Evolutionary conservation across 805 yeast species (phyloP).

Genomic region (Metschnikowia henanensis): DNA sequence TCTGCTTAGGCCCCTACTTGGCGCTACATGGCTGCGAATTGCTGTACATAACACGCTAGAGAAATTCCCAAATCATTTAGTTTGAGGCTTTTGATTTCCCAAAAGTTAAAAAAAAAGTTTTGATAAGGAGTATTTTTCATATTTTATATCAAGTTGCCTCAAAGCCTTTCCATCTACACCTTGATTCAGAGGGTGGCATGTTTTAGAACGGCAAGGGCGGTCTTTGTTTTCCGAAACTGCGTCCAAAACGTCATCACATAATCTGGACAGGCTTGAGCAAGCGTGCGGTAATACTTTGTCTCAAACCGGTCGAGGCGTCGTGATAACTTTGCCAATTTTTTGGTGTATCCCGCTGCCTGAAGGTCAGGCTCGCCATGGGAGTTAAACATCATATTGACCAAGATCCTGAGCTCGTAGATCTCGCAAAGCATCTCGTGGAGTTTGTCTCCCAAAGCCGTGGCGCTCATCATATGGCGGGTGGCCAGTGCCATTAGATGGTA

Average conservation of each 20-base stretch:
- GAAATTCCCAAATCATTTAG: no score
- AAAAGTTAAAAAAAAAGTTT: no score
- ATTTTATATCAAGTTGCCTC: no score
- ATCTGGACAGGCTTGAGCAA: background rate
- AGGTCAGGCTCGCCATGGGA: background rate
- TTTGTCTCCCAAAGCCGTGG: background rate
- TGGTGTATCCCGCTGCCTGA: background rate
- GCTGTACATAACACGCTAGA: no score
- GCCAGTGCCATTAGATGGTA: background rate
- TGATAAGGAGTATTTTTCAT: background rate
- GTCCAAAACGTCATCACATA: background rate
- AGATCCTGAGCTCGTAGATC: background rate
- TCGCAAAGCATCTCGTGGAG: background rate
- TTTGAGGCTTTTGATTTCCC: no score
- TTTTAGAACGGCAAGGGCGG: background rate
- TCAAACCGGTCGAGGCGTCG: background rate
- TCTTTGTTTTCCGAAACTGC: background rate
- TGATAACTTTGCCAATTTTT: background rate
- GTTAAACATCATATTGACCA: constrained; percentile 1
- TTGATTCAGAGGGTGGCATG: background rate
- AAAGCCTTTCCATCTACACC: no score
- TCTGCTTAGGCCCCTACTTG: no score
- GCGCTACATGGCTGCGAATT: no score
- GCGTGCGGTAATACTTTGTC: background rate
- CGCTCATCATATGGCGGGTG: background rate